A percentile compares a stretch with the other conserved stretches of the same genome.
Evolutionary conservation across 2,329 filamentous ascomycete genomes (phyloP).

Genomic region (Delphinella strobiligena): DNA sequence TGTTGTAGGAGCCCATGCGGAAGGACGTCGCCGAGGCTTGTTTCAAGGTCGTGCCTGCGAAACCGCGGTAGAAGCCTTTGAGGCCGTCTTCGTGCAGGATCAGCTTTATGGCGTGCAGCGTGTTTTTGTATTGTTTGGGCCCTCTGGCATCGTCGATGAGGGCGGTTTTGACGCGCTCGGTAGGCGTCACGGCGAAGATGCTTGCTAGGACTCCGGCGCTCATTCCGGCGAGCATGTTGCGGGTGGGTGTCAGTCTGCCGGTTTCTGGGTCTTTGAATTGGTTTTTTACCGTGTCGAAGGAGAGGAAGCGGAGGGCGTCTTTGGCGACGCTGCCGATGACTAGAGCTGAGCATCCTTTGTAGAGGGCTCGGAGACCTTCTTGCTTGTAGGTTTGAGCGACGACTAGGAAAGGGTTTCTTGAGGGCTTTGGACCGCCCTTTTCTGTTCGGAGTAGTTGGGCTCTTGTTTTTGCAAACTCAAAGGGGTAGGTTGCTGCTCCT

Average conservation of each 20-base stretch:
- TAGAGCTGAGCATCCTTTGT: conserved; percentile 51
- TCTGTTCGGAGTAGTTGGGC: conserved; percentile 38
- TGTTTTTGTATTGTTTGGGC: conserved; percentile 36
- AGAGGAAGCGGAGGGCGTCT: conserved; percentile 54
- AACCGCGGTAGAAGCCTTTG: conserved; percentile 44
- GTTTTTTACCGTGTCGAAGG: conserved; percentile 54
- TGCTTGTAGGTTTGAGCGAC: conserved; percentile 42
- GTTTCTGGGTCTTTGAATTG: conserved; percentile 42
- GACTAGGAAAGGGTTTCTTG: conserved; percentile 45
- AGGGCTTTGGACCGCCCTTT: conserved; percentile 23
- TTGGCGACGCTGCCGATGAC: conserved; percentile 51
- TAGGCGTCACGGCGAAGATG: conserved; percentile 54
- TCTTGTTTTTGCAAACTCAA: conserved; percentile 57
- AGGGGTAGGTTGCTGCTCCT: conserved; percentile 38
- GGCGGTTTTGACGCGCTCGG: conserved; percentile 57
- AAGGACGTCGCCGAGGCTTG: conserved; percentile 51
- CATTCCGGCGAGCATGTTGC: conserved; percentile 54
- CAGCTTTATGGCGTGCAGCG: conserved; percentile 37
- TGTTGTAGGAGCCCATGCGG: conserved; percentile 51
- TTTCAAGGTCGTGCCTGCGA: conserved; percentile 49
- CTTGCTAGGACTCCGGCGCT: conserved; percentile 49
- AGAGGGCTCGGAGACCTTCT: conserved; percentile 47
- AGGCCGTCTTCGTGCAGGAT: conserved; percentile 42
- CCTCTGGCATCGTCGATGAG: conserved; percentile 47
- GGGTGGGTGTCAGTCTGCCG: conserved; percentile 42